Conservation (phyloP, 495 filamentous ascomycete species). For the Neurospora intermedia region DNA sequence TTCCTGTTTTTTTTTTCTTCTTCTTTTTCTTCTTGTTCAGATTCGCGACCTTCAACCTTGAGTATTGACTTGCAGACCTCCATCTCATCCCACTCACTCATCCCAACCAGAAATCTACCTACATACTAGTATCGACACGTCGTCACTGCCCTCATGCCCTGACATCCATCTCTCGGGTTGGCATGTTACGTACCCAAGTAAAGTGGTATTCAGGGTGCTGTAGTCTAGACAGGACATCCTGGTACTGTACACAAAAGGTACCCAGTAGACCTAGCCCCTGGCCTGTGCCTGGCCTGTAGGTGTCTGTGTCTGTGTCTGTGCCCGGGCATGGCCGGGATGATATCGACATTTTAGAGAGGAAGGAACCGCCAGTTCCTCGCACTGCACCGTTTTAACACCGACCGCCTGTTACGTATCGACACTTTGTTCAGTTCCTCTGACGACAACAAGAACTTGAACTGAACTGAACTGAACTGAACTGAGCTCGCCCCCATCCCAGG, state of each 20-base stretch:
- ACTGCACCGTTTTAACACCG: not conserved
- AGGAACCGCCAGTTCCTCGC: no score
- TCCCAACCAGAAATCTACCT: slow-evolving; percentile 11
- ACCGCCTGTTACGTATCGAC: not conserved
- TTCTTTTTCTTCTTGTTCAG: not conserved
- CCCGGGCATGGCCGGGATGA: not conserved
- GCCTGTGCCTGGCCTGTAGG: not conserved
- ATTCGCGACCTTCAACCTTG: not conserved
- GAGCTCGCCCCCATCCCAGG: not conserved
- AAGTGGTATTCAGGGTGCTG: not conserved
- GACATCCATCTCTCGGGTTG: slow-evolving; percentile 5
- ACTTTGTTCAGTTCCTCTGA: not conserved
- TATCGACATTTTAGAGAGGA: not conserved
- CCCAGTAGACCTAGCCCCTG: not conserved
- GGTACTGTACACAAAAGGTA: not conserved
- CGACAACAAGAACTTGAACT: not conserved
- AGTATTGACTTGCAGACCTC: not conserved
- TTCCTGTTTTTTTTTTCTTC: not conserved
- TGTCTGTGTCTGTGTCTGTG: not conserved
- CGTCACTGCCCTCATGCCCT: slow-evolving; percentile 20
- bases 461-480: not conserved
- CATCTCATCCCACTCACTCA: slow-evolving; percentile 14
- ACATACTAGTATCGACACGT: slow-evolving; percentile 25
- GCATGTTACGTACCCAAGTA: not conserved
- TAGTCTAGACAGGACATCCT: not conserved